phyloP scores from a whole-genome alignment of 306 rosid genomes.

The Vigna trinervia region DNA sequence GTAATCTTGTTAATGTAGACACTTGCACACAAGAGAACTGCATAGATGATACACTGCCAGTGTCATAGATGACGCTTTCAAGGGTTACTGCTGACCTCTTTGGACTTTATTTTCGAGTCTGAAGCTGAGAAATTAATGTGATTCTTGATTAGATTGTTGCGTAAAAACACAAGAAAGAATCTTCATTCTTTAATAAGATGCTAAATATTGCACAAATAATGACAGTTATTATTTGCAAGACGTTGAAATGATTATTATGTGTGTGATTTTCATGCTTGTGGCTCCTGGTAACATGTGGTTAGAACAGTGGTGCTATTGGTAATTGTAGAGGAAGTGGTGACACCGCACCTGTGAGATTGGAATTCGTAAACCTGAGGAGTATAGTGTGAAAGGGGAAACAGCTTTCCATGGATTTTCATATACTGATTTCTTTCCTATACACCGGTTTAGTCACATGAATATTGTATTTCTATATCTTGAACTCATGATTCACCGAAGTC shows the following conservation, averaged over 20 bases:
- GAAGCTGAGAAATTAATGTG: slow-evolving; percentile 1
- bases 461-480: slow-evolving; percentile 18
- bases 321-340: slow-evolving; percentile 28
- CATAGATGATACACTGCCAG: background rate
- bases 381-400: background rate
- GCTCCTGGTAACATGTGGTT: slow-evolving; percentile 4
- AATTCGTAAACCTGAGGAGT: background rate
- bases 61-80: slow-evolving; percentile 1
- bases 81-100: slow-evolving; percentile 24
- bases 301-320: slow-evolving; percentile 11
- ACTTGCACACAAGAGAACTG: slow-evolving; percentile 7
- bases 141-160: slow-evolving; percentile 15
- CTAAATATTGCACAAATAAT: slow-evolving; percentile 6
- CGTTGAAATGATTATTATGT: background rate
- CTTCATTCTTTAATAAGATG: slow-evolving; percentile 6
- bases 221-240: background rate
- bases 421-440: slow-evolving; percentile 14
- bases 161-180: background rate
- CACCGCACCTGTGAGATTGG: background rate
- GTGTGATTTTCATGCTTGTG: slow-evolving; percentile 23
- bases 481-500: background rate
- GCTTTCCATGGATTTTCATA: slow-evolving; percentile 7
- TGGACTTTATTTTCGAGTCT: slow-evolving; percentile 22
- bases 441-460: background rate
- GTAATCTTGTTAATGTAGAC: slow-evolving; percentile 29